Evolutionary conservation across 2,329 filamentous ascomycete genomes (phyloP).

Genomic region (Colletotrichum chlorophyti): DNA sequence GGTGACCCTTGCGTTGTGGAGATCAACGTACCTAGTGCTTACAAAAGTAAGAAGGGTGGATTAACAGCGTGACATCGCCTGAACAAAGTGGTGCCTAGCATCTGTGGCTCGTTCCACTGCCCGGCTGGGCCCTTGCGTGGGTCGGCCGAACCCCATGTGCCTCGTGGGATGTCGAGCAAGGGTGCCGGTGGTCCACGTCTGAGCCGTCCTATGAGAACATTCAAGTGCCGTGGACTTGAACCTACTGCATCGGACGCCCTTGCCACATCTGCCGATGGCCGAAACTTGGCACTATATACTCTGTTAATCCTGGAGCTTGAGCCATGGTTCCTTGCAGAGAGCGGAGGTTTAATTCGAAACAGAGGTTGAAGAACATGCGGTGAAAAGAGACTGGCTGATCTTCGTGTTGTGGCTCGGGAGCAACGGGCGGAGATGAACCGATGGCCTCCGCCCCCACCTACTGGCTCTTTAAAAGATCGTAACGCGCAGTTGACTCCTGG

Average conservation of each 20-base stretch:
- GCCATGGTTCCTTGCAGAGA: background rate
- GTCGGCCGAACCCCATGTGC: background rate
- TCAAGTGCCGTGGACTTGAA: background rate
- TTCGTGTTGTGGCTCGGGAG: background rate
- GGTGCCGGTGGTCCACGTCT: background rate
- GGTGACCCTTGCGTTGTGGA: too few species aligned
- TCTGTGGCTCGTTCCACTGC: background rate
- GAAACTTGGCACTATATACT: background rate
- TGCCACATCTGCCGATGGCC: background rate
- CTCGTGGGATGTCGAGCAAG: background rate
- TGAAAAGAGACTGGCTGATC: background rate
- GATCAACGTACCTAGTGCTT: conserved; percentile 9
- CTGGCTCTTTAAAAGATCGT: background rate
- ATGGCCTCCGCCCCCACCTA: background rate
- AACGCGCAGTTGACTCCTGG: background rate
- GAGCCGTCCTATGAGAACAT: background rate
- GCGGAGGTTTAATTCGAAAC: background rate
- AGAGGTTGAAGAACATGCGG: background rate
- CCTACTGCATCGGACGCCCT: background rate
- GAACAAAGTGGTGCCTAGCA: background rate
- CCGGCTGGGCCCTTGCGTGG: background rate
- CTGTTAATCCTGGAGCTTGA: background rate
- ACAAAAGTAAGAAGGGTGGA: background rate
- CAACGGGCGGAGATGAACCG: background rate
- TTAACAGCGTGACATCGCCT: conserved; percentile 6